phyloP scores from a whole-genome alignment of 139 green algal species.

The Chlorella ohadii region DNA sequence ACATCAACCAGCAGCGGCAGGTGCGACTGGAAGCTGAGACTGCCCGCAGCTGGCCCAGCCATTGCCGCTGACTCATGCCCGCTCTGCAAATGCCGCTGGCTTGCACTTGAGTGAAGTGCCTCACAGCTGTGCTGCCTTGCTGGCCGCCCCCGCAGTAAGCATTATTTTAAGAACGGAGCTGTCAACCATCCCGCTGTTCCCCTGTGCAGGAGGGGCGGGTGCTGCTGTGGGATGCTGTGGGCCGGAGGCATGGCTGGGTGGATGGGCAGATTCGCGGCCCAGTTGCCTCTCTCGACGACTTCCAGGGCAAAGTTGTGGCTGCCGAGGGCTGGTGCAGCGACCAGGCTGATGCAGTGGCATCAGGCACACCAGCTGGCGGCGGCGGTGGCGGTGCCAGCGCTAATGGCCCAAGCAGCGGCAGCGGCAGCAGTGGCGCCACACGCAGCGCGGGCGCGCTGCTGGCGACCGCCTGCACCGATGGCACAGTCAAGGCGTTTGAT shows the following conservation, averaged over 20 bases:
- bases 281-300: constrained; percentile 14
- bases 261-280: constrained; percentile 33
- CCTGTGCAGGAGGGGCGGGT: constrained; percentile 28
- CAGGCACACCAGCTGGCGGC: not conserved
- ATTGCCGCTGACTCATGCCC: too few relatives aligned
- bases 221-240: constrained; percentile 40
- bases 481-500: constrained; percentile 74
- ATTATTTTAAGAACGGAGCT: too few relatives aligned
- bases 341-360: not conserved
- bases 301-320: not conserved
- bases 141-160: too few relatives aligned
- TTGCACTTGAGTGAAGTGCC: too few relatives aligned
- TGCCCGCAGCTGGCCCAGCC: too few relatives aligned
- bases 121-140: too few relatives aligned
- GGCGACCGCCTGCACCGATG: constrained; percentile 87
- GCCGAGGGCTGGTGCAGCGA: constrained; percentile 7
- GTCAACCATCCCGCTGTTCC: too few relatives aligned
- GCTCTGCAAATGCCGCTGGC: too few relatives aligned
- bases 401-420: not conserved
- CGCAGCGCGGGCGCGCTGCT: constrained; percentile 36
- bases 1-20: constrained; percentile 25
- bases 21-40: too few relatives aligned
- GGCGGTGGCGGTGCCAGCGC: not conserved
- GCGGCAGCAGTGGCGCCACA: not conserved
- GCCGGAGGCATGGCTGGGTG: constrained; percentile 29